Evolutionary conservation across 2,329 filamentous ascomycete species (phyloP), one percentile per base, ranked within the genome.

Genomic region (Pseudodiploospora longispora): DNA sequence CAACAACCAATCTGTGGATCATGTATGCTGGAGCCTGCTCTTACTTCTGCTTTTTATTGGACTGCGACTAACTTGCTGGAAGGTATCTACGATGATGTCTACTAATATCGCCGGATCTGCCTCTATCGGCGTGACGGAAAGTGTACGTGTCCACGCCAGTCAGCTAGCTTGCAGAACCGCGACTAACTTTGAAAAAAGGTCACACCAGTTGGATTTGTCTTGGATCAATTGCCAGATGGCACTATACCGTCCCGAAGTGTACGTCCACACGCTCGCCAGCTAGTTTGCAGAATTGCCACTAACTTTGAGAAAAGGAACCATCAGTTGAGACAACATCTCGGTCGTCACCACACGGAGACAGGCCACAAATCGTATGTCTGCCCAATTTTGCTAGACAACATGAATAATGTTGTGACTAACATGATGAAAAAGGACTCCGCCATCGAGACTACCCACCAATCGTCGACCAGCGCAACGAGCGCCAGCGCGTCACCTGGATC

Each of bases 41-140:
- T 6, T 12, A 7, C 27, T 30, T 8, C 0, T 36, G 28, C 27
- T 28, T 10, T 19, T 19, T 19, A 19, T 19, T n/a, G 41, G 29
- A 31, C 38, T 27, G 41, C 32, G 36, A 51, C 53, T 56, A 35
- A 56, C 47, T 44, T 50, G 37, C 45, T 38, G 38, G 40, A 55
- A 55, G 54, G 43, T 36, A 44, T 35, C 49, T 43, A 40, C 41
- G 41, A 46, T 44, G 38, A 33, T 28, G 30, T 34, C 41, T 36
- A 32, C 33, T 33, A 33, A 48, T 40, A 38, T 37, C 31, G 42
- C 41, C 42, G 47, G 32, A 40, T 50, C 50, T 19, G 42, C 46
- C 12, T 36, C 47, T 35, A 37, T 36, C 41, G 46, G 43, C n/a
- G 42, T 49, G 33, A 3, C 34, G 10, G 42, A 37, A 51, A 50